These are phyloP conservation scores for Acacia concinna DNA, from an alignment of 331 rosid genomes.

Conservation along the genomic window DNA sequence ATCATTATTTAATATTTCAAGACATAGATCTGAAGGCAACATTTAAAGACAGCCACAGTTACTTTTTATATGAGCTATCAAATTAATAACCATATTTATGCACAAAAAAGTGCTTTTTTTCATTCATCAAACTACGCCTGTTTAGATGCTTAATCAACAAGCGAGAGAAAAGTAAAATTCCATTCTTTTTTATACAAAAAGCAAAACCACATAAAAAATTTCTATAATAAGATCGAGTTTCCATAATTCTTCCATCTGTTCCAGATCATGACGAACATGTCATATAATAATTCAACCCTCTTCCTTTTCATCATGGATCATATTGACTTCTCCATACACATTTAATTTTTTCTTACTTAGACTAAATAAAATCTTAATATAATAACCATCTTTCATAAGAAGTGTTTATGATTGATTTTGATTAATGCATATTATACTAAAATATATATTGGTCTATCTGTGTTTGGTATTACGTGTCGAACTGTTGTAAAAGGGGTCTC, in stretches of 20 bases:
- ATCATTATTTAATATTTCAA: background rate
- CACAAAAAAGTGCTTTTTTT: background rate
- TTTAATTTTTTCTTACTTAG: background rate
- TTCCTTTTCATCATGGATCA: background rate
- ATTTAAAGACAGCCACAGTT: background rate
- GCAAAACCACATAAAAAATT: background rate
- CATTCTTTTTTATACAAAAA: background rate
- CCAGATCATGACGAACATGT: background rate
- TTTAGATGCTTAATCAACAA: conserved; percentile 20
- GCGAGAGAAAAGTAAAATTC: conserved; percentile 10
- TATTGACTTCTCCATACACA: background rate
- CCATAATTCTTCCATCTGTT: background rate
- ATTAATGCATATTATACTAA: background rate
- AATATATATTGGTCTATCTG: background rate
- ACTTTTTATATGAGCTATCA: background rate
- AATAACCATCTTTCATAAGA: background rate
- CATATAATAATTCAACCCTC: background rate
- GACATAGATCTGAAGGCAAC: background rate
- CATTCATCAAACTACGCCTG: background rate
- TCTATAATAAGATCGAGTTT: conserved; percentile 5
- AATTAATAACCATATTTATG: background rate
- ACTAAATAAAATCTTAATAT: background rate
- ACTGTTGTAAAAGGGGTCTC: background rate
- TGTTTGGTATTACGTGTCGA: background rate
- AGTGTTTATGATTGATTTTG: background rate